phyloP scores from a whole-genome alignment of 2,329 filamentous ascomycete species.

The Exophiala oligosperma region DNA sequence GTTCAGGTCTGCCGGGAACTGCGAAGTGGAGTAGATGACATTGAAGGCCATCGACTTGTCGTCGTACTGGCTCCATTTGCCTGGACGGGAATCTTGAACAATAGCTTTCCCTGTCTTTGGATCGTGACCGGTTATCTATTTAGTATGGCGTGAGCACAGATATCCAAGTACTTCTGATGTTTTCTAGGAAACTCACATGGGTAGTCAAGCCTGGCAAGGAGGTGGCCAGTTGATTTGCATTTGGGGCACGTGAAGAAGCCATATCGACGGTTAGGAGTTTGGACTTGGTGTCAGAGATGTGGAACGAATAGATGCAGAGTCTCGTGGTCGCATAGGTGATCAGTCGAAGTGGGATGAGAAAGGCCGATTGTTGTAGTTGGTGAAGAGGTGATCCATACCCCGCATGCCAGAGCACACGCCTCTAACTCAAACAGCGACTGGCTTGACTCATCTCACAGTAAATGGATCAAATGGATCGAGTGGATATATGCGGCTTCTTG shows the following conservation, averaged over 20 bases:
- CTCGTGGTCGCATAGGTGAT: background rate
- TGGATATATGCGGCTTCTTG: too few species aligned
- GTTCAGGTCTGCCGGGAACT: conserved; percentile 39
- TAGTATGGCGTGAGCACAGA: background rate
- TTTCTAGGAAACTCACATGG: conserved; percentile 26
- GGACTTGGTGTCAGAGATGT: background rate
- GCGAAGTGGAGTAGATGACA: conserved; percentile 42
- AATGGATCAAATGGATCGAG: too few species aligned
- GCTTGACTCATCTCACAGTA: too few species aligned
- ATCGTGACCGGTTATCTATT: conserved; percentile 37
- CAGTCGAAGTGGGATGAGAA: too few species aligned
- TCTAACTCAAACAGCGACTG: too few species aligned
- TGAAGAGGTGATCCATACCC: too few species aligned
- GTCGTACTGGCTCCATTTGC: conserved; percentile 33
- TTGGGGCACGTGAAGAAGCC: conserved; percentile 23
- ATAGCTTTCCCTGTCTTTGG: conserved; percentile 36
- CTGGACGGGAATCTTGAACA: conserved; percentile 35
- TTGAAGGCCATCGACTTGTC: conserved; percentile 39
- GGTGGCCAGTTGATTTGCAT: conserved; percentile 19
- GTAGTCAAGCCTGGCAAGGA: conserved; percentile 22
- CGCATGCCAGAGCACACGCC: too few species aligned
- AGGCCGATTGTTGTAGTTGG: too few species aligned
- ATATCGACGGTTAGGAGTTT: conserved; percentile 15
- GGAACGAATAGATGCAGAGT: background rate
- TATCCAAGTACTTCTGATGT: too few species aligned